Base-by-base conservation (phyloP, 805 yeast genomes). In the Grigorovia jiainica region DNA sequence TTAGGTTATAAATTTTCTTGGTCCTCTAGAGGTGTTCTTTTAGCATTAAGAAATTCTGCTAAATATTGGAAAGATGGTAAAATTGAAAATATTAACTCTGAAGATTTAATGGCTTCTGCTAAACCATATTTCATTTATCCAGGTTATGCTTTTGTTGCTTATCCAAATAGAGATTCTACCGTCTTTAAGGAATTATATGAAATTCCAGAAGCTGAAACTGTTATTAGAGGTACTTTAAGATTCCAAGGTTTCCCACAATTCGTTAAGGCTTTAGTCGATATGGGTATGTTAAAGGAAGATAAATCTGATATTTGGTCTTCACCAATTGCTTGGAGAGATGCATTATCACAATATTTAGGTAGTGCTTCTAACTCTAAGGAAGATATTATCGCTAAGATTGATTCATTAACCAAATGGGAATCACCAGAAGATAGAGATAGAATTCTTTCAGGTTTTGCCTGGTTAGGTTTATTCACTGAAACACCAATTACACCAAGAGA, bases 221-320 rank as follows among this genome's bases (percentile, higher is more conserved):
- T 90, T 48, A 76, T 92, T 59, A 84, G 98, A 73, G 98, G 98
- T 61, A 92, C 98, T 49, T 75, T 92, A 63, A 79, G 98, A 72
- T 92, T 75, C 79, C 97, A 87, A 71, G 98, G 98, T 39, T 92
- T 92, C 90, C 96, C 97, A 46, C 95, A 90, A 71, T 90, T 92
- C 65, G 81, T 89, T 65, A 89, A 89, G 71, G 97, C 82, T 36
- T 75, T 92, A 39, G 97, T 92, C 44, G 97, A 90, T 67, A 68
- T 87, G 54, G 97, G 96, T 20, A 81, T 92, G 76, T 74, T 92
- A 61, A 79, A 78, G 62, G 98, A 92, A 54, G 81, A 77, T 23
- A 75, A 75, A 49, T 64, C 67, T 48, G 80, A 76, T 46, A 67
- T 72, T 49, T 79, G 89, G 67, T 57, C 73, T 45, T 58, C 68